Conservation (phyloP, 192 early-diverging fungal species). For the Coemansia sp. region DNA sequence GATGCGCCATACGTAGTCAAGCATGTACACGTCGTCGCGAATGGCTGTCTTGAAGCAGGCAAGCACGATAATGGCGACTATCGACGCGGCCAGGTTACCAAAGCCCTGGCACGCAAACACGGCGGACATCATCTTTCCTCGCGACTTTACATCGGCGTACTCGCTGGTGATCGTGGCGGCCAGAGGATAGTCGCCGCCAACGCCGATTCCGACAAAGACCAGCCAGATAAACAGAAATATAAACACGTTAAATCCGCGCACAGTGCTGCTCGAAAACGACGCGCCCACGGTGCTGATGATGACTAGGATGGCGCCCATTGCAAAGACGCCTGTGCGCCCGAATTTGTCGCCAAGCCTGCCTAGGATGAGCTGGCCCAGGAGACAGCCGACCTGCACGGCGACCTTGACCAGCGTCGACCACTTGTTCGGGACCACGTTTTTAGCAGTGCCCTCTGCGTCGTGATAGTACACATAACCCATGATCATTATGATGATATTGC, state of each 20-base stretch:
- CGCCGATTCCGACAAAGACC: conserved; percentile 81
- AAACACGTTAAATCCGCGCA: conserved; percentile 58
- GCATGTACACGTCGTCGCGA: conserved; percentile 54
- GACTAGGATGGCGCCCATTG: conserved; percentile 79
- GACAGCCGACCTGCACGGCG: conserved; percentile 75
- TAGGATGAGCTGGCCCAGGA: conserved; percentile 83
- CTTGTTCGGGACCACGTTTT: conserved; percentile 51
- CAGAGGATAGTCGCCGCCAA: conserved; percentile 92
- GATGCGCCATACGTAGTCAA: conserved; percentile 86
- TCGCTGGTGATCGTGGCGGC: conserved; percentile 89
- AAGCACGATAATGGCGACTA: conserved; percentile 65
- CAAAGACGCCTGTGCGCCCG: conserved; percentile 84
- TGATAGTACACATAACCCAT: conserved; percentile 61
- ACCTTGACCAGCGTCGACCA: conserved; percentile 79
- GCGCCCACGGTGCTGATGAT: conserved; percentile 76
- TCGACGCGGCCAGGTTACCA: conserved; percentile 70
- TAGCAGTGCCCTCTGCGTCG: conserved; percentile 12
- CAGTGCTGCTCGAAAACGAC: conserved; percentile 60
- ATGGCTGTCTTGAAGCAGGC: conserved; percentile 64
- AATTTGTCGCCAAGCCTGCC: conserved; percentile 78
- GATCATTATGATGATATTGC: conserved; percentile 78
- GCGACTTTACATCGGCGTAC: conserved; percentile 67
- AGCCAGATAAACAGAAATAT: conserved; percentile 75
- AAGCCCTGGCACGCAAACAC: conserved; percentile 90
- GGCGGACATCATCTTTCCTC: conserved; percentile 79